Evolutionary conservation across 1,139 yeast genomes (phyloP), one percentile per base, ranked within the genome.

Genomic region (Spathaspora sp.): DNA sequence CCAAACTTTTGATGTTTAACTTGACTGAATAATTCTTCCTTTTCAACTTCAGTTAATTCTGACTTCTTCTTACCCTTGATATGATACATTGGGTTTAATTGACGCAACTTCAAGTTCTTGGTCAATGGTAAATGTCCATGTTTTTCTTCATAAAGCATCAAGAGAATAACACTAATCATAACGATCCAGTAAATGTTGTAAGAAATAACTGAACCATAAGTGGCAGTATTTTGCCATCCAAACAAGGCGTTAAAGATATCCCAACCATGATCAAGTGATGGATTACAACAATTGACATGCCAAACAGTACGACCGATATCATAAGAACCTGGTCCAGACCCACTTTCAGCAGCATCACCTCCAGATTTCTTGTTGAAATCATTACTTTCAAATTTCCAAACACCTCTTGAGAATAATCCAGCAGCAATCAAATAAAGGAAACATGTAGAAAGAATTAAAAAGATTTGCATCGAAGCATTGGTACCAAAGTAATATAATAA

Each of bases 241-340:
- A 64, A 61, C 33, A 64, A 54, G 36, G 68, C 63, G 60, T 89
- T 89, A 77, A 90, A 89, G 51, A 90, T 81, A 80, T 87, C 95
- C 96, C 96, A 90, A 70, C 93, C 95, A 51, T 88, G 84, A 63
- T 89, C 96, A 42, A 76, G 75, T 67, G 84, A 87, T 34, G 96
- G 95, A 69, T 89, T 89, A 72, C 97, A 90, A 70, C 97, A 90
- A 74, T 90, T 89, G 51, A 90, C 91, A 66, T 90, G 97, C 89
- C 96, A 90, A 15, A 90, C 96, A 7, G 89, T 70, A 59, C 79
- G 76, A 47, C 74, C 59, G 55, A 89, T 81, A 65, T 90, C 85
- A 65, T 90, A 90, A 38, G 96, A 84, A 60, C 97, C 97, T 43
- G 95, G 91, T 56, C 97, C 97, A 43, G 88, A 80, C 56, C 97